Evolutionary conservation across 2,329 filamentous ascomycete species (phyloP).

Genomic region (Aureobasidium pullulans): DNA sequence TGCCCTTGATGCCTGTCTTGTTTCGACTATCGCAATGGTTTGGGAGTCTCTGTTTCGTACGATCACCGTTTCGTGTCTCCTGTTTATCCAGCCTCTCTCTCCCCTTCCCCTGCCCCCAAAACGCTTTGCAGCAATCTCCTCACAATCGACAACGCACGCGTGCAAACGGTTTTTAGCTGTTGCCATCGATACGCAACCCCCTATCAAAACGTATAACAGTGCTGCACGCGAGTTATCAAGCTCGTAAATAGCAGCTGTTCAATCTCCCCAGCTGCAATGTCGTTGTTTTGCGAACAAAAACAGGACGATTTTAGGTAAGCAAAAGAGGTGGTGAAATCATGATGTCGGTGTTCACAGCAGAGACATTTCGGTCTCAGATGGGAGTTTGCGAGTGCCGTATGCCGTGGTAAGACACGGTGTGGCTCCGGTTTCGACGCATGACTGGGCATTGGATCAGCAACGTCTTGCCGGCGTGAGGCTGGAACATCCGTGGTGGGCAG

Average conservation of each 20-base stretch:
- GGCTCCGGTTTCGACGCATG: too few relatives aligned
- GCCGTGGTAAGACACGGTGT: too few relatives aligned
- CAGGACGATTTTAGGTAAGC: too few relatives aligned
- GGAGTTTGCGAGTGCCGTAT: too few relatives aligned
- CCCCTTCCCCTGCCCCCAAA: background rate
- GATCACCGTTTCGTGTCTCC: background rate
- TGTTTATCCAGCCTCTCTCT: background rate
- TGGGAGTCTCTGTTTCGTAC: too few relatives aligned
- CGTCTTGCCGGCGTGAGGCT: background rate
- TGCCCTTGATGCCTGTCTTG: too few relatives aligned
- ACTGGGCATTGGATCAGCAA: background rate
- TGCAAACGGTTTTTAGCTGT: background rate
- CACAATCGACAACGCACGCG: background rate
- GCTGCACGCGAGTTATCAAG: background rate
- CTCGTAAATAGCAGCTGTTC: background rate
- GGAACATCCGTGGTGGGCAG: background rate
- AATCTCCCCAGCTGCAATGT: background rate
- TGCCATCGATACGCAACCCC: slow-evolving; percentile 5
- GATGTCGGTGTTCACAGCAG: background rate
- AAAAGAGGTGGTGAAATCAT: too few relatives aligned
- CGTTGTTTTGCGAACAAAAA: too few relatives aligned
- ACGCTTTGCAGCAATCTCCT: background rate
- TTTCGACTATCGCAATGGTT: too few relatives aligned
- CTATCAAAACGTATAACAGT: background rate
- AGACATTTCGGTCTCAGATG: too few relatives aligned